These are phyloP conservation scores for Chamaecyparis obtusa DNA, from an alignment of 75 land plant species.

Conservation along the genomic window DNA sequence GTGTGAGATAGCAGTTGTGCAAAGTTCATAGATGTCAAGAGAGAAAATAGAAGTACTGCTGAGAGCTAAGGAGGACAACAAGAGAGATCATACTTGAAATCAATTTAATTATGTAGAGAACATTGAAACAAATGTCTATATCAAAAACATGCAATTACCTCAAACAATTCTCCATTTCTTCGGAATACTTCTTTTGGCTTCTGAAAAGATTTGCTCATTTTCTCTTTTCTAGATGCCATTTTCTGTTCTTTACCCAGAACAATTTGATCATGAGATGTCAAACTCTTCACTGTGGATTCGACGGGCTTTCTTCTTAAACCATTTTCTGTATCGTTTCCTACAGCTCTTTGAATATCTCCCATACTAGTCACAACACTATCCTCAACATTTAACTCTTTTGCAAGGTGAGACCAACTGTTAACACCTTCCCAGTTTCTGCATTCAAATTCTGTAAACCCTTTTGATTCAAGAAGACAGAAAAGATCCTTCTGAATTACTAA, in stretches of 20 bases:
- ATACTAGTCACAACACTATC: not conserved
- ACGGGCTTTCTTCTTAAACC: slow-evolving; percentile 9
- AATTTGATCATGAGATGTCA: slow-evolving; percentile 14
- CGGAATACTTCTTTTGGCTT: slow-evolving; percentile 59
- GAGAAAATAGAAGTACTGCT: not conserved
- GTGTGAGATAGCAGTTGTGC: not conserved
- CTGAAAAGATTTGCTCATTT: slow-evolving; percentile 25
- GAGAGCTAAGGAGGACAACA: not conserved
- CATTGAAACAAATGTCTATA: not conserved
- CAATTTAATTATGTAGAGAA: not conserved
- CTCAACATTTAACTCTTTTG: not conserved
- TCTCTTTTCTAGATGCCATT: slow-evolving; percentile 16
- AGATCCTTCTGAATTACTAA: slow-evolving; percentile 24
- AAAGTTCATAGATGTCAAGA: not conserved
- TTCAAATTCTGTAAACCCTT: slow-evolving; percentile 22
- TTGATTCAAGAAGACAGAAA: slow-evolving; percentile 19
- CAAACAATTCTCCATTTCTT: slow-evolving; percentile 82
- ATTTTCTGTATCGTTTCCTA: not conserved
- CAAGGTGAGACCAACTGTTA: slow-evolving; percentile 7
- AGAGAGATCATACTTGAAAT: not conserved
- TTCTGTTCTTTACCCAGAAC: slow-evolving; percentile 23
- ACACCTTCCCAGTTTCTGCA: not conserved
- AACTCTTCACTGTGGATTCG: slow-evolving; percentile 2
- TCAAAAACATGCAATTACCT: slow-evolving; percentile 39
- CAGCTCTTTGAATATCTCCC: not conserved